phyloP scores from a whole-genome alignment of 129 eudicot genomes.

The Helianthus tuberosus region DNA sequence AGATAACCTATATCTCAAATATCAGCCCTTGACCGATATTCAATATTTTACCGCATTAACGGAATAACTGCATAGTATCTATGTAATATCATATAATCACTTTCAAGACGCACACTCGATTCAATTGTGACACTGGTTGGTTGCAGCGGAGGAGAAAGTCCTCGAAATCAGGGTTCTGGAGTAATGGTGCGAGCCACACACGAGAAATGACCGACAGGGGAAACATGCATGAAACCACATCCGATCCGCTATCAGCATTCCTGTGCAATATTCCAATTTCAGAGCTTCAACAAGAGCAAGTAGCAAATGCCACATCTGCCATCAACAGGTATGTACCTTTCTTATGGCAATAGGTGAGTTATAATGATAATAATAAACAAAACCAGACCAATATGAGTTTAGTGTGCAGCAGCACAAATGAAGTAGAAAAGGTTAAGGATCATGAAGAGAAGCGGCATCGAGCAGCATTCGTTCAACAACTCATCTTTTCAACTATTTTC shows the following conservation, averaged over 20 bases:
- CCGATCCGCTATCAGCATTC: conserved; percentile 82
- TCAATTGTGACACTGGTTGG: conserved; percentile 13
- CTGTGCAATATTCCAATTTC: conserved; percentile 46
- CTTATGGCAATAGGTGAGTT: not conserved
- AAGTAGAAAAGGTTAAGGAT: conserved; percentile 37
- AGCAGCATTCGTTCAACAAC: conserved; percentile 60
- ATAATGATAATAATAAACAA: not conserved
- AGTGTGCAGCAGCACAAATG: conserved; percentile 36
- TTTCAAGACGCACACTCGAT: not conserved
- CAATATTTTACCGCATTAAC: too few relatives aligned
- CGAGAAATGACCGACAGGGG: conserved; percentile 40
- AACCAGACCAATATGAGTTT: too few relatives aligned
- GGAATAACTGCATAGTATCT: not conserved
- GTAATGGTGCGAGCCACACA: conserved; percentile 38
- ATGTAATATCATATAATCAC: not conserved
- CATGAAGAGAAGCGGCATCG: conserved; percentile 51
- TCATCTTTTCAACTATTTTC: conserved; percentile 57
- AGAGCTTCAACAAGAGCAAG: conserved; percentile 33
- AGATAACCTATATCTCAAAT: too few relatives aligned
- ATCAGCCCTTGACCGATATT: too few relatives aligned
- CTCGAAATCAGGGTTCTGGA: conserved; percentile 64
- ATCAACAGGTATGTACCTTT: conserved; percentile 43
- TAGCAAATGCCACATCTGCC: conserved; percentile 39
- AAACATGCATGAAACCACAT: conserved; percentile 45
- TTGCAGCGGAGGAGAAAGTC: conserved; percentile 65